Conservation (phyloP, 75 land plant species). For the Sequoiadendron giganteum region DNA sequence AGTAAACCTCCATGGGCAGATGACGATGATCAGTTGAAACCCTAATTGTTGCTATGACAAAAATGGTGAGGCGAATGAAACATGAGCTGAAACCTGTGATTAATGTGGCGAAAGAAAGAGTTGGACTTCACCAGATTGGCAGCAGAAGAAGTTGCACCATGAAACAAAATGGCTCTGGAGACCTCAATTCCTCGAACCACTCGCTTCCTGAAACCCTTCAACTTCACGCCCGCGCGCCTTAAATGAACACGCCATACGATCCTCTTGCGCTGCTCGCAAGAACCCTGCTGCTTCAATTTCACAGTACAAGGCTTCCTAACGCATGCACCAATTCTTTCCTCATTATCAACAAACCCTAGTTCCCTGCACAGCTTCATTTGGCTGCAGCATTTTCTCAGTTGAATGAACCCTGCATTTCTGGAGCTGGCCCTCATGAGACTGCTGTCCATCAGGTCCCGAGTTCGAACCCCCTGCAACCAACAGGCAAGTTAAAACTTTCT, state of each 20-base stretch:
- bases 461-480: too few relatives aligned
- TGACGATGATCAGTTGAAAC: too few relatives aligned
- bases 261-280: background rate
- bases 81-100: constrained; percentile 6
- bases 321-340: too few relatives aligned
- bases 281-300: too few relatives aligned
- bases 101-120: background rate
- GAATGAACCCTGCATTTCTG: background rate
- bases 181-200: background rate
- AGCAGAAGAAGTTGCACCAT: background rate
- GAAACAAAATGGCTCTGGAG: background rate
- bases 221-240: background rate
- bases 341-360: too few relatives aligned
- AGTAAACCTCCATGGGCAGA: too few relatives aligned
- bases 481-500: too few relatives aligned
- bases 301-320: too few relatives aligned
- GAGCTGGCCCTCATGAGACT: background rate
- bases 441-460: background rate
- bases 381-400: background rate
- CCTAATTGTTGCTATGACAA: background rate
- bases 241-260: background rate
- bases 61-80: background rate
- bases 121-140: background rate
- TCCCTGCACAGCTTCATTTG: background rate
- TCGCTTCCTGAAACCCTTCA: background rate